Base-by-base conservation (phyloP, 2,329 filamentous ascomycete species). In the Pseudogymnoascus sp. region DNA sequence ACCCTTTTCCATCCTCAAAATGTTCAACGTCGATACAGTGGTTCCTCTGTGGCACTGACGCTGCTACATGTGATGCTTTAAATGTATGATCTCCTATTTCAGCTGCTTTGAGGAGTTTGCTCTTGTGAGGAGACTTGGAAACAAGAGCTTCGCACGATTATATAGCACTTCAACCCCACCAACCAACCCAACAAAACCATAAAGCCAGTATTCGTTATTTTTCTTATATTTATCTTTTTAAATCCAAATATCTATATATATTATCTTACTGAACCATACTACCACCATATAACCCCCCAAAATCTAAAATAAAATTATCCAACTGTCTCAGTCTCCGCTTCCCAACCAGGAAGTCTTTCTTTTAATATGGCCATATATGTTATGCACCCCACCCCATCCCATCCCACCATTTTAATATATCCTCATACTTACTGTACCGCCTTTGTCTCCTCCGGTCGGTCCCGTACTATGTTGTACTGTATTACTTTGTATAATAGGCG, bases 401-500 rank as follows among this genome's bases (percentile, higher is more conserved):
- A 56, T 50, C 44, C 44, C 25, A 34, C 25, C 25, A n/a, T 56
- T 56, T 56, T 56, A 31, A 28, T 34, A 56, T 56, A 56, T 34
- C 2, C 25, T 31, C 46, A 6, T 53, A 31, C 25, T 56, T 56
- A 31, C 46, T 34, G 25, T 16, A 10, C 46, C 46, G n/a, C n/a
- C n/a, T 16, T 14, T 8, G 7, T 28, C n/a, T 4, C 46, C 28
- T 18, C n/a, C 25, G 46, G 25, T 4, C 25, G 46, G 25, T 10
- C 25, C n/a, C 2, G 11, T 18, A 34, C 46, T n/a, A 34, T 56
- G 25, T 34, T n/a, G 25, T 56, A 34, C 25, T 56, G 46, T 56
- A 56, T 56, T 56, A 56, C 31, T 56, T 18, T 56, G 44, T 53
- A 34, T 56, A 34, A 56, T 56, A 56, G 46, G 46, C 46, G 25